Conservation (phyloP, 1,139 yeast species). For the Hemisphaericaspora subhashii region DNA sequence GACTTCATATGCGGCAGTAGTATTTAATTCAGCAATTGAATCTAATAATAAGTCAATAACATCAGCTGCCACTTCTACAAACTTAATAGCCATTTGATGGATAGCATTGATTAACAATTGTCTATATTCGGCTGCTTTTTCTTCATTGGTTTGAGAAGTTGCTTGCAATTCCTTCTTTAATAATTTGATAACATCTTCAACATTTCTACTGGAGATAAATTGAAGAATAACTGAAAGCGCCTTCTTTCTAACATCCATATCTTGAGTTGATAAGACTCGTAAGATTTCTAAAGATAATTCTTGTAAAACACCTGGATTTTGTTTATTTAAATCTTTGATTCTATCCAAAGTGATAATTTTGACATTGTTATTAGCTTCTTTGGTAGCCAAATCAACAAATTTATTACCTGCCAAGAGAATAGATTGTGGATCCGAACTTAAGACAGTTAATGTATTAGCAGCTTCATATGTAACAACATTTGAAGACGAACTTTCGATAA, state of each 20-base stretch:
- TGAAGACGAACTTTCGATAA: conserved; percentile 66
- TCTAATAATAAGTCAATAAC: conserved; percentile 89
- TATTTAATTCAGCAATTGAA: conserved; percentile 79
- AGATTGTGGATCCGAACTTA: conserved; percentile 68
- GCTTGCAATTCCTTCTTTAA: conserved; percentile 88
- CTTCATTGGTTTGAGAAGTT: conserved; percentile 67
- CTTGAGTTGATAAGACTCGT: conserved; percentile 83
- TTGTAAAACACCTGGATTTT: conserved; percentile 81
- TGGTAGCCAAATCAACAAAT: conserved; percentile 84
- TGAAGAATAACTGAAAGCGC: conserved; percentile 81
- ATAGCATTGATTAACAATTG: conserved; percentile 86
- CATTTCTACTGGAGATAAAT: conserved; percentile 83
- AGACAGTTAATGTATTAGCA: conserved; percentile 75
- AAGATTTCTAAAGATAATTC: conserved; percentile 84
- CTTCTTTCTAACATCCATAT: conserved; percentile 85
- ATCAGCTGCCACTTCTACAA: conserved; percentile 86
- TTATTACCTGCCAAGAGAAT: conserved; percentile 77
- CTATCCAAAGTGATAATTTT: conserved; percentile 89
- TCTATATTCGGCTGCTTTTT: conserved; percentile 82
- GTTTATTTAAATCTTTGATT: conserved; percentile 70
- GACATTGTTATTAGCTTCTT: conserved; percentile 91
- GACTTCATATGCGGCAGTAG: conserved; percentile 87
- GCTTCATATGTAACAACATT: conserved; percentile 90
- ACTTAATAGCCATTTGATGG: conserved; percentile 84
- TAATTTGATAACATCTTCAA: conserved; percentile 88